Evolutionary conservation across 495 filamentous ascomycete genomes (phyloP), one percentile per base, ranked within the genome.

Genomic region (Neurospora sp.): DNA sequence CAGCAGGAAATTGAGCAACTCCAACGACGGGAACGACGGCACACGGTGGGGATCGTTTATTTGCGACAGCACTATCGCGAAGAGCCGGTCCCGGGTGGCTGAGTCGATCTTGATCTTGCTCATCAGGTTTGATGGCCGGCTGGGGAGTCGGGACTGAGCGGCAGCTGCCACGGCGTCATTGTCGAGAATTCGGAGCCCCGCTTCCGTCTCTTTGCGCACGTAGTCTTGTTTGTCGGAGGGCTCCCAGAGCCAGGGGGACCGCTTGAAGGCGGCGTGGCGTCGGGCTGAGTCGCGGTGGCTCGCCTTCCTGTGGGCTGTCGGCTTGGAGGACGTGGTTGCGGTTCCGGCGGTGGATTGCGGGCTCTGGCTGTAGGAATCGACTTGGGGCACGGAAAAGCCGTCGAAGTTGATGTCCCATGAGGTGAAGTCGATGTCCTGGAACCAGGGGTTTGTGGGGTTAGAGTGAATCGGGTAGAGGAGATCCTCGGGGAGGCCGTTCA

Each of bases 211-310:
- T 37, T 71, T 72, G n/a, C 69, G 75, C 22, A 76, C 75, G 70
- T 77, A 74, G 69, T 77, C 72, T 27, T 65, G 74, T 16, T 59
- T 40, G 17, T 74, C 69, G 14, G 53, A 16, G 5, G 74, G 74
- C 41, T 77, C 75, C 75, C 75, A 77, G 10, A 77, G 74, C 75
- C 75, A 77, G 2, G 75, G 75, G 6, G 75, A 77, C 16, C 70
- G 69, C 65, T 76, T 76, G 70, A 77, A 77, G 22, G 74, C 75
- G 17, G 74, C 75, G 44, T 77, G 75, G 5, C 72, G 70, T 37
- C 69, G 70, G n/a, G 73, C 69, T 14, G 72, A 41, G 31, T 77
- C 75, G 37, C 59, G n/a, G 3, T 48, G 35, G 3, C 14, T 53
- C 4, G 68, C 31, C n/a, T 72, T 65, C 31, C 71, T 70, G 14